Evolutionary conservation across 345 rosid species (phyloP), one percentile per base, ranked within the genome.

Genomic region (Bretschneidera sinensis): DNA sequence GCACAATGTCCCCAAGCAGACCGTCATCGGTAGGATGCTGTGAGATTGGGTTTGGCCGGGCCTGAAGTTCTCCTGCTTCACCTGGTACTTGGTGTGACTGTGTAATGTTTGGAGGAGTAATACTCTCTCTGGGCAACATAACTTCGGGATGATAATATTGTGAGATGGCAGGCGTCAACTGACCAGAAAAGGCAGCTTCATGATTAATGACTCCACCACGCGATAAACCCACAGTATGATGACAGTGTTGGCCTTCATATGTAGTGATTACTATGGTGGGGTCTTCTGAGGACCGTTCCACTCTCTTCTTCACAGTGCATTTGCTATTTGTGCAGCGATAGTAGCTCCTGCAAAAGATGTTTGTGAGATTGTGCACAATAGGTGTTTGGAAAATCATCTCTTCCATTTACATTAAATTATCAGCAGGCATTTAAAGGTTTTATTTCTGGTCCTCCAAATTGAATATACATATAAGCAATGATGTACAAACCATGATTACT

Each of bases 191-290:
- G 22, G 77, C 72, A 49, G 81, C 76, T 54, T 82, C 87, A 31
- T 80, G 86, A 20, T 74, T 75, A 68, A 82, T 75, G 75, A 85
- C 49, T 57, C 92, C 89, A 1, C 96, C 94, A 21, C 94, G 80
- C 17, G 88, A 96, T 73, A 84, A 87, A 43, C 96, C 95, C 24
- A 82, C 76, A 5, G 88, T 80, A 8, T 87, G 99, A 60, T 94
- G 99, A 49, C 97, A 89, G 71, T 94, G 99, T 61, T 94, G 99
- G 55, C 99, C 99, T 79, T 94, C 99, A 55, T 94, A 94, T 28
- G 99, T 94, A 14, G 99, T 94, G 48, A 94, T 88, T 28, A 94
- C 97, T 25, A 68, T 61, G 2, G 92, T 61, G 45, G 96, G 87
- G 75, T 94, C 97, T 43, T 87, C 92, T 0, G 86, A 85, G 20